Evolutionary conservation across 1,284 basidiomycete genomes (phyloP).

Genomic region (Apiotrichum porosum): DNA sequence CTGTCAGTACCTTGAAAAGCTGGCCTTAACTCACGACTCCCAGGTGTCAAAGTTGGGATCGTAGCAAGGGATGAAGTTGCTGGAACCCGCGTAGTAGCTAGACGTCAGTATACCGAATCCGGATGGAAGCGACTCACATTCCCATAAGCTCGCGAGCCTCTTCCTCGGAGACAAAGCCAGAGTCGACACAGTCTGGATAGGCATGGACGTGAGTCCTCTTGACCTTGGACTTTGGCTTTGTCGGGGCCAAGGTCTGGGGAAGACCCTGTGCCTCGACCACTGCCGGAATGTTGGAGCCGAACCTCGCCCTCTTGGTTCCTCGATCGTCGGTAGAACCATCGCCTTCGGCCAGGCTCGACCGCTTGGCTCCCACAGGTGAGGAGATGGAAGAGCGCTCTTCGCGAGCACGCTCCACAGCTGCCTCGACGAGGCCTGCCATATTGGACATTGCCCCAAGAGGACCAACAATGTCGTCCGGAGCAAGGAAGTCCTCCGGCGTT

Average conservation of each 20-base stretch:
- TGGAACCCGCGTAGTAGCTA: slow-evolving; percentile 70
- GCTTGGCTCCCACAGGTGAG: slow-evolving; percentile 2
- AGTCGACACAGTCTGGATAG: slow-evolving; percentile 44
- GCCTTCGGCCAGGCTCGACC: slow-evolving; percentile 5
- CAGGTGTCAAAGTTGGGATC: slow-evolving; percentile 72
- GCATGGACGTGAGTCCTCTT: slow-evolving; percentile 43
- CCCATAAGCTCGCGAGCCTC: slow-evolving; percentile 78
- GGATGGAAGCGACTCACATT: slow-evolving; percentile 58
- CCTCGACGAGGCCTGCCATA: slow-evolving; percentile 48
- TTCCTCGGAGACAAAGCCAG: slow-evolving; percentile 65
- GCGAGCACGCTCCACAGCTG: slow-evolving; percentile 45
- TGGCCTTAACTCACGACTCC: slow-evolving; percentile 51
- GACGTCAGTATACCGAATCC: neutral
- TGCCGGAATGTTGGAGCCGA: slow-evolving; percentile 14
- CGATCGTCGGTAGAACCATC: slow-evolving; percentile 4
- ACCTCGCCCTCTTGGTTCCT: slow-evolving; percentile 23
- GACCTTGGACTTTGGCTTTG: slow-evolving; percentile 23
- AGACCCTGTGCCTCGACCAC: slow-evolving; percentile 38
- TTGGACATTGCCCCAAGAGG: slow-evolving; percentile 45
- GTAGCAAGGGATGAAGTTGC: slow-evolving; percentile 81
- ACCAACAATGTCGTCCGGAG: slow-evolving; percentile 41
- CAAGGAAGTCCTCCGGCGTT: slow-evolving; percentile 38
- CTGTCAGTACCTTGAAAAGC: neutral
- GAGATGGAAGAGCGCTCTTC: slow-evolving; percentile 25
- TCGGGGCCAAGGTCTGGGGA: slow-evolving; percentile 22